These are phyloP conservation scores for Boletus calvinii DNA, from an alignment of 1,284 basidiomycete species.

Conservation along the genomic window DNA sequence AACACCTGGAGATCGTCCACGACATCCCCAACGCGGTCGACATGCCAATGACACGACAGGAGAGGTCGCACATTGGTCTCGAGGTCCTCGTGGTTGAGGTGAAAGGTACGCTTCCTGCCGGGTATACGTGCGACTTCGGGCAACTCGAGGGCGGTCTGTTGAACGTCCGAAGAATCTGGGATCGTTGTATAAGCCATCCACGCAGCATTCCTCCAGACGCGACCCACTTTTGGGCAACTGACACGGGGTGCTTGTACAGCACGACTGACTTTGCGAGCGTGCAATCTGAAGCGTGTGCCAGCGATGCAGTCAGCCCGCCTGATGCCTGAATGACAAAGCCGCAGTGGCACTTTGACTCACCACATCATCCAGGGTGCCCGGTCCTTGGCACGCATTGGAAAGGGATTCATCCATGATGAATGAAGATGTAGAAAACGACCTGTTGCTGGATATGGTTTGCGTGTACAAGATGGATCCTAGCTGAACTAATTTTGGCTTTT, in stretches of 20 bases:
- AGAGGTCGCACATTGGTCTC: conserved; percentile 33
- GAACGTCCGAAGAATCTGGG: conserved; percentile 21
- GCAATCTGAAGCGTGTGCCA: conserved; percentile 15
- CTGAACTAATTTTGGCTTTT: conserved; percentile 5
- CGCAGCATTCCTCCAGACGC: neutral
- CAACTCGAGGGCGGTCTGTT: conserved; percentile 17
- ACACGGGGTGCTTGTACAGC: no score
- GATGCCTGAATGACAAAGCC: neutral
- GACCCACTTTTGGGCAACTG: no score
- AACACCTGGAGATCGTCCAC: conserved; percentile 13
- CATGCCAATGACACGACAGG: conserved; percentile 36
- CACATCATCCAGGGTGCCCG: conserved; percentile 20
- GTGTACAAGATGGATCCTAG: neutral
- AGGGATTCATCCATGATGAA: conserved; percentile 8
- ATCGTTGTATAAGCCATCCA: neutral
- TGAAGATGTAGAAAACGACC: conserved; percentile 2
- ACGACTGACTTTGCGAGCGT: conserved; percentile 21
- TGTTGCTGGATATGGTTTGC: neutral
- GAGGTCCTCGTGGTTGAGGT: conserved; percentile 34
- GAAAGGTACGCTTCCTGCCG: conserved; percentile 26
- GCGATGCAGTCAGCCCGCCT: neutral
- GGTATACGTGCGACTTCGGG: conserved; percentile 32
- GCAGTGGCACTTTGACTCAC: conserved; percentile 15
- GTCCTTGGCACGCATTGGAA: neutral
- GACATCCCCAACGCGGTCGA: conserved; percentile 17